Percentiles rank a stretch among this genome's conserved stretches.
phyloP scores from a whole-genome alignment of 2,329 filamentous ascomycete species.

The Arthrobotrys sinensis region DNA sequence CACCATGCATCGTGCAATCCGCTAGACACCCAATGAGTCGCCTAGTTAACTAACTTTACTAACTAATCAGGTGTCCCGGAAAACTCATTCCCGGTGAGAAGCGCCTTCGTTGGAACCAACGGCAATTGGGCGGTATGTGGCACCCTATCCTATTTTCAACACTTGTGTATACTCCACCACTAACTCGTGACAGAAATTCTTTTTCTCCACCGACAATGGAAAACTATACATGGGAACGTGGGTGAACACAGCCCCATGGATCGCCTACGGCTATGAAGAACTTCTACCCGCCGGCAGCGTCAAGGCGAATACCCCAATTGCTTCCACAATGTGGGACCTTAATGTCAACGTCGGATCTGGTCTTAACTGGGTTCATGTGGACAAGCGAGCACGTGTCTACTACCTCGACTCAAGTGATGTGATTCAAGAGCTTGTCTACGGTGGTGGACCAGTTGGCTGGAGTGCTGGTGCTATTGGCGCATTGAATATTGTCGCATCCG shows the following conservation, averaged over 20 bases:
- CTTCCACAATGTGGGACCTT: slow-evolving; percentile 39
- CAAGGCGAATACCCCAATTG: slow-evolving; percentile 25
- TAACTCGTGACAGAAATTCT: slow-evolving; percentile 39
- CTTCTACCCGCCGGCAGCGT: slow-evolving; percentile 45
- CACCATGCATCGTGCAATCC: no score
- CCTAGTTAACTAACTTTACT: neutral
- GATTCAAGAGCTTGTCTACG: slow-evolving; percentile 36
- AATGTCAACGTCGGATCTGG: slow-evolving; percentile 31
- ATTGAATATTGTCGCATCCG: slow-evolving; percentile 1
- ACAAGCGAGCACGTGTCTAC: slow-evolving; percentile 33
- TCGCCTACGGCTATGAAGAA: slow-evolving; percentile 32
- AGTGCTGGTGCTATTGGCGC: slow-evolving; percentile 20
- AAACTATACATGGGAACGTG: slow-evolving; percentile 48
- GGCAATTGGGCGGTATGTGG: slow-evolving; percentile 44
- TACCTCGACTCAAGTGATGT: slow-evolving; percentile 28
- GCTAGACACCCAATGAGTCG: neutral
- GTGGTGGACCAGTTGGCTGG: slow-evolving; percentile 12
- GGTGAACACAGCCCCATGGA: neutral
- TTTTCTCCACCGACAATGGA: slow-evolving; percentile 49
- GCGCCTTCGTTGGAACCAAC: slow-evolving; percentile 11
- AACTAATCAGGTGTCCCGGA: slow-evolving; percentile 29
- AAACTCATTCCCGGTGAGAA: slow-evolving; percentile 34
- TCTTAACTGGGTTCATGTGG: slow-evolving; percentile 11
- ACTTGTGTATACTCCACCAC: neutral
- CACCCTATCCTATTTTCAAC: neutral